These are phyloP conservation scores for Flueggea neowawraea DNA, from an alignment of 441 rosid genomes.

Conservation along the genomic window DNA sequence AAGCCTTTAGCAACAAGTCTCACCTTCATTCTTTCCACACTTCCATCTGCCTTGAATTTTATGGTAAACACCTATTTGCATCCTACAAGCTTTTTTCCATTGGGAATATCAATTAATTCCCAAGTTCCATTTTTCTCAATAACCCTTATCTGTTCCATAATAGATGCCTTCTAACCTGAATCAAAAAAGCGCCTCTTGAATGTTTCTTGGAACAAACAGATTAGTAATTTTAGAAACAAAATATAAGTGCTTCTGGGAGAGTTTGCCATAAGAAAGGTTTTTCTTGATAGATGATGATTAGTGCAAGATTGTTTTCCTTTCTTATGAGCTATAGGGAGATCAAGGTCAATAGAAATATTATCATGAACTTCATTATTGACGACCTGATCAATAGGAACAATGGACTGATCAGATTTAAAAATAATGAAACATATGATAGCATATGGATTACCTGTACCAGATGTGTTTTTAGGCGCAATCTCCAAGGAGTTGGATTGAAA, in stretches of 20 bases:
- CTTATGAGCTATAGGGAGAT: no score
- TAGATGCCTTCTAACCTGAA: background rate
- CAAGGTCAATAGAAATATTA: no score
- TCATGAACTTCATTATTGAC: no score
- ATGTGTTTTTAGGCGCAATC: no score
- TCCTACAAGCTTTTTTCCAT: background rate
- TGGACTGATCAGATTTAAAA: no score
- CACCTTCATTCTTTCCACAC: background rate
- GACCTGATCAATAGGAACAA: no score
- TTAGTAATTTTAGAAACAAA: background rate
- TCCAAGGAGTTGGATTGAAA: no score
- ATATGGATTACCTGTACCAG: no score
- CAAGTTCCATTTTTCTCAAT: background rate
- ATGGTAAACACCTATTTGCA: conserved; percentile 2
- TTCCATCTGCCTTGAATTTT: background rate
- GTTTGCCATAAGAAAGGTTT: no score
- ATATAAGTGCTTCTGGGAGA: background rate
- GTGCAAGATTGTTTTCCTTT: background rate
- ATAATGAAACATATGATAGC: no score
- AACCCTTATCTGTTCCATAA: background rate
- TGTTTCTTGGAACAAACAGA: no score
- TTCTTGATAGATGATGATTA: background rate
- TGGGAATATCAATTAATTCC: background rate
- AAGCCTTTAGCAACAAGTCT: background rate
- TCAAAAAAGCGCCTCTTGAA: no score